Base-by-base conservation (phyloP, 2,329 filamentous ascomycete genomes). In the Talaromyces sp. region DNA sequence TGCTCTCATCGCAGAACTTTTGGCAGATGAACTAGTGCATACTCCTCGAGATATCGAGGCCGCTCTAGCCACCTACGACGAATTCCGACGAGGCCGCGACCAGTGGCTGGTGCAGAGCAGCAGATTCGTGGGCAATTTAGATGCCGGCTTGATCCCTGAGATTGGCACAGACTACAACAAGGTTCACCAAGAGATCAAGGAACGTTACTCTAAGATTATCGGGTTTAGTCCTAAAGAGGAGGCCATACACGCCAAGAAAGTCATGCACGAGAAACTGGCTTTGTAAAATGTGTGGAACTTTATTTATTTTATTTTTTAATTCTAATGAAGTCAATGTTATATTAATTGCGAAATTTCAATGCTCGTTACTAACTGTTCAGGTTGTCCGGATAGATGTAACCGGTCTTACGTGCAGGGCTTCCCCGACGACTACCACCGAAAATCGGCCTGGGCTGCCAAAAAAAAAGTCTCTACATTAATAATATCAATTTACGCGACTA, bases 41-140 rank as follows among this genome's bases (percentile, higher is more conserved):
- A 70, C 64, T 0, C 63, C 66, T 0, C 61, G 67, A 0, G 75
- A 81, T 12, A 70, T 83, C 0, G 70, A 76, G 5, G 74, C 72
- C 0, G 84, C 75, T 0, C 85, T 87, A 54, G 72, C 73, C 16
- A 79, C 78, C 0, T 87, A 83, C 51, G 83, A 87, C 64, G 71
- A 69, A 9, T 72, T 80, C 3, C 74, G 85, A 0, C 73, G 83
- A 3, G 76, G 80, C 8, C 72, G 83, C 9, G 79, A 76, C 8
- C 81, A 84, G 63, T 78, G 76, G 68, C 70, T 85, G 0, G 82
- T 85, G 0, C 72, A 75, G 4, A 85, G 78, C 57, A 85, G 83
- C 60, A 76, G 75, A 51, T 40, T 40, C 16, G 36, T 40, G 5
- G 73, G 82, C 14, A 77, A 76, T 27, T 81, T 68, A 1, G 62